Percentiles rank a stretch among this genome's conserved stretches.
These are phyloP conservation scores for Urostyla sp. DNA, from an alignment of 73 alveolate species.

Conservation along the genomic window DNA sequence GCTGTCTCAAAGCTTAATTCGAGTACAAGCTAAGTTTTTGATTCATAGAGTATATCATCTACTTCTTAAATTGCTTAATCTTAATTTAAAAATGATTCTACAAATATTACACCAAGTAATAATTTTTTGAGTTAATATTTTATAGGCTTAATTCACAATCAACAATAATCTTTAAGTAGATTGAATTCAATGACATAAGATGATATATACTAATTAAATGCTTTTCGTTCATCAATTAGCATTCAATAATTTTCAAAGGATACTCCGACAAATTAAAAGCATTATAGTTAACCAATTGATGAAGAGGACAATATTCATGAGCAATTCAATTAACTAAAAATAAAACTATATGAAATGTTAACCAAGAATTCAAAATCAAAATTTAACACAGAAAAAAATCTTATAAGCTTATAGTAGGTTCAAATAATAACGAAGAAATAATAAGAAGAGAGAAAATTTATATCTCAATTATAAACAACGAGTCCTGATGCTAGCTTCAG, in stretches of 20 bases:
- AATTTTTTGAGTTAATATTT: no score
- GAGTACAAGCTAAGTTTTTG: no score
- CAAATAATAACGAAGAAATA: neutral
- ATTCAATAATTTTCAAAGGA: neutral
- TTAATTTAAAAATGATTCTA: no score
- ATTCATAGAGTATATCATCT: no score
- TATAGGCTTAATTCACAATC: no score
- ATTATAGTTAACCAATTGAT: conserved; percentile 6
- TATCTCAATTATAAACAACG: neutral
- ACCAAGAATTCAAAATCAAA: conserved; percentile 39
- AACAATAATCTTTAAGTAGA: no score
- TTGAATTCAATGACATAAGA: conserved; percentile 24
- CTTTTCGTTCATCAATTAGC: no score
- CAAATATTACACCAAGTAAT: no score
- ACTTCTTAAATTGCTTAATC: no score
- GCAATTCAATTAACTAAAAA: conserved; percentile 13
- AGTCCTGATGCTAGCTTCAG: neutral
- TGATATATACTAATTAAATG: neutral
- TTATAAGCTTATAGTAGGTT: neutral
- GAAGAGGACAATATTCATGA: conserved; percentile 13
- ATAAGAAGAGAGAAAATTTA: neutral
- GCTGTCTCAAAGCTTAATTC: no score
- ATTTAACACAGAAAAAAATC: conserved; percentile 4
- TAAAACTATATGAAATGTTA: conserved; percentile 11
- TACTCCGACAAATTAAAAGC: neutral